These are phyloP conservation scores for Neofusicoccum umdonicola DNA, from an alignment of 2,329 filamentous ascomycete species.

Conservation along the genomic window DNA sequence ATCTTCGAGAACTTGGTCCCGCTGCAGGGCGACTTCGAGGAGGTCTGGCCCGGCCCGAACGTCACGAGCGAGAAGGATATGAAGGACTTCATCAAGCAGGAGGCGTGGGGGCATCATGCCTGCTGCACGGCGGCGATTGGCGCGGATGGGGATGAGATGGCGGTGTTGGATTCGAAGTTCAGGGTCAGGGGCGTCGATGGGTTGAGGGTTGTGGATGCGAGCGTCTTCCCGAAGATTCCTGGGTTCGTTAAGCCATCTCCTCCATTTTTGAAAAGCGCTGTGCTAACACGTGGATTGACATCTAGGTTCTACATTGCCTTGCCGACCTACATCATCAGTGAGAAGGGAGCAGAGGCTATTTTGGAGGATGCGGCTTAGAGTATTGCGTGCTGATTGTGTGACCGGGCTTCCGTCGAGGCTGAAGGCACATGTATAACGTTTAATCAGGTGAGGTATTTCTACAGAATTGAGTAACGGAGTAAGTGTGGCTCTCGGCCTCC, in stretches of 20 bases:
- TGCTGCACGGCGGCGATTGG: constrained; percentile 58
- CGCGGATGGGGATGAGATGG: constrained; percentile 50
- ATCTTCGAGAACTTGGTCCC: constrained; percentile 23
- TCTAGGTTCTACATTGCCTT: constrained; percentile 43
- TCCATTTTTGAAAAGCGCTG: too few species aligned
- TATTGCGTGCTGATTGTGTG: too few species aligned
- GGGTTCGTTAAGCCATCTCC: constrained; percentile 36
- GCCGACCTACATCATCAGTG: constrained; percentile 55
- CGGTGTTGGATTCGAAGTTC: constrained; percentile 58
- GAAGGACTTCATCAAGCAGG: constrained; percentile 29
- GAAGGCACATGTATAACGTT: too few species aligned
- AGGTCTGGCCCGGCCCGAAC: constrained; percentile 43
- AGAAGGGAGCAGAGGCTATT: constrained; percentile 58
- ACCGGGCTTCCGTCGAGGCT: too few species aligned
- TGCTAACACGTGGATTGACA: too few species aligned
- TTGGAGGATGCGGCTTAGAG: background rate
- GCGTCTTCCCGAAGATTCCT: constrained; percentile 56
- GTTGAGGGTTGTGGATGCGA: constrained; percentile 62
- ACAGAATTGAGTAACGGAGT: too few species aligned
- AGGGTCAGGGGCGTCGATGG: constrained; percentile 55
- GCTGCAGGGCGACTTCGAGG: constrained; percentile 37
- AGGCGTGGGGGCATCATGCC: constrained; percentile 52
- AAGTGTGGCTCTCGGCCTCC: too few species aligned
- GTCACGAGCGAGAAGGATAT: constrained; percentile 44
- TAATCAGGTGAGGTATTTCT: too few species aligned